Evolutionary conservation across 306 rosid species (phyloP), one percentile per base, ranked within the genome.

Genomic region (Quercus cerris): DNA sequence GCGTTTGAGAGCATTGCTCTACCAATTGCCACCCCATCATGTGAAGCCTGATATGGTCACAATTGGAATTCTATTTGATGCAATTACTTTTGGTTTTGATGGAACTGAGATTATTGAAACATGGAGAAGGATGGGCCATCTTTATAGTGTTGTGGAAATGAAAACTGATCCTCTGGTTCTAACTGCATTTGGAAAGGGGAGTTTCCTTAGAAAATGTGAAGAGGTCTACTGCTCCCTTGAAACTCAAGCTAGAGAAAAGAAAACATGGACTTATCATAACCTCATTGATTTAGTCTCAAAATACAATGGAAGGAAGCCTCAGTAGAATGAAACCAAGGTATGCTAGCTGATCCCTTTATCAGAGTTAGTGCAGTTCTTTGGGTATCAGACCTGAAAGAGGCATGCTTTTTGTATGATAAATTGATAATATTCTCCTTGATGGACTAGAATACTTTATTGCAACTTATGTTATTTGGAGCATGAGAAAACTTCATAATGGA

Each of bases 101-200:
- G 93, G 88, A 15, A 78, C 74, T 35, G 69, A 71, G 33, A 71
- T 77, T 59, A 80, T 88, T 59, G 88, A 89, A 78, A 17, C 71
- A 70, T 89, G 97, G 94, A 83, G 89, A 74, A 85, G 82, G 85
- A 77, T 79, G 71, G 87, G 91, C 19, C 78, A 85, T 73, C 91
- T 89, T 31, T 38, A 77, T 68, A 74, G 77, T 71, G 75, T 66
- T 67, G 96, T 85, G 41, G 90, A 91, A 78, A 88, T 88, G 88
- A 74, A 88, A 71, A 89, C 94, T 2, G 91, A 93, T 88, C 80
- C 94, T 33, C 82, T 91, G 23, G 96, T 91, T 81, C 84, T 93
- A 71, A 68, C 85, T 64, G 86, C 94, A 27, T 93, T 93, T 83
- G 97, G 97, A 74, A 89, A 91, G 82, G 97, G 94, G 14, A 69